Evolutionary conservation across 2,329 filamentous ascomycete species (phyloP).

Genomic region (Paramyrothecium sp.): DNA sequence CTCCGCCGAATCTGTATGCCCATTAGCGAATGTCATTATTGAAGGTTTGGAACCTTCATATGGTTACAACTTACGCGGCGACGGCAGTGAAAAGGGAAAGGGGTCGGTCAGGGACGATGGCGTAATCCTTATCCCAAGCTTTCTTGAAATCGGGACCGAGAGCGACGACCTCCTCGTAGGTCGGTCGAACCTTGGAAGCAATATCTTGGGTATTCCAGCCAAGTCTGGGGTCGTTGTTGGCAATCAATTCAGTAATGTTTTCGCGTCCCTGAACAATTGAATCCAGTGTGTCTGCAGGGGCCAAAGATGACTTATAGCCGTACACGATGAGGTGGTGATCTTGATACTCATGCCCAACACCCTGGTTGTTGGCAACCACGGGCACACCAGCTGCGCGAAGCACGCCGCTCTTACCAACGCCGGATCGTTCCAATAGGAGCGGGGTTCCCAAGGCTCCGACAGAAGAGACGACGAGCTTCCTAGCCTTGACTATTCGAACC

Average conservation of each 20-base stretch:
- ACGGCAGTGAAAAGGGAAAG: constrained; percentile 19
- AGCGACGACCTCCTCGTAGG: constrained; percentile 44
- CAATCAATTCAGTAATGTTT: constrained; percentile 28
- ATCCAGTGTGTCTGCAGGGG: constrained; percentile 36
- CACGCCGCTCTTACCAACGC: constrained; percentile 48
- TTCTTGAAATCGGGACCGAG: constrained; percentile 49
- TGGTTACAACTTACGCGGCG: background rate
- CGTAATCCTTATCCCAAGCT: constrained; percentile 52
- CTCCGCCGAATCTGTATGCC: background rate
- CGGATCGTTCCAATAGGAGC: constrained; percentile 57
- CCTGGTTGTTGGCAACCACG: constrained; percentile 40
- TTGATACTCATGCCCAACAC: constrained; percentile 50
- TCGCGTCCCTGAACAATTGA: constrained; percentile 45
- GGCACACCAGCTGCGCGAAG: constrained; percentile 43
- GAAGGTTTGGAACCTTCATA: too few species aligned
- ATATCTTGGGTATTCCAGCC: constrained; percentile 56
- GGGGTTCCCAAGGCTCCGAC: constrained; percentile 50
- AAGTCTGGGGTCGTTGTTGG: constrained; percentile 41
- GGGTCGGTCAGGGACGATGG: constrained; percentile 34
- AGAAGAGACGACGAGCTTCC: constrained; percentile 10
- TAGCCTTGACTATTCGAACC: background rate
- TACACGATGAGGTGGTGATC: constrained; percentile 53
- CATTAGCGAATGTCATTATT: too few species aligned
- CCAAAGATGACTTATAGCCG: constrained; percentile 36
- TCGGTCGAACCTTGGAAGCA: constrained; percentile 50